Conservation (phyloP, 192 early-diverging fungal genomes). For the Coemansia sp. region DNA sequence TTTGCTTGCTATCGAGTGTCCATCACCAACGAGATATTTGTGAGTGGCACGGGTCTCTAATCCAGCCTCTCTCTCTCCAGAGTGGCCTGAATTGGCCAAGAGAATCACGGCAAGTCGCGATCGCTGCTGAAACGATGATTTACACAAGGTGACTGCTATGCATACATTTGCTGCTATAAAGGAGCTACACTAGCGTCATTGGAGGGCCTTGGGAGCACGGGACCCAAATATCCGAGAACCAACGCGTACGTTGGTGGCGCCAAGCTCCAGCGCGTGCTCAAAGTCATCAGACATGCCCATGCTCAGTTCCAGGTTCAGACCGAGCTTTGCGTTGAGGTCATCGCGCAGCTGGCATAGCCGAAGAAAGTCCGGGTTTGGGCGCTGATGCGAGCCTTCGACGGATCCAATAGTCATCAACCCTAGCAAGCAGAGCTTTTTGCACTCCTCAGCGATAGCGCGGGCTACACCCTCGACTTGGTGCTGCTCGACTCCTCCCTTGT, state of each 20-base stretch:
- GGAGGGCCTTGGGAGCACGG: conserved; percentile 30
- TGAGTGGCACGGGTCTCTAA: not conserved
- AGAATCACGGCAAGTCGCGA: not conserved
- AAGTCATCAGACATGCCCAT: conserved; percentile 99
- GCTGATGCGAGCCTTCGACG: conserved; percentile 39
- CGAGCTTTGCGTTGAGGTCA: conserved; percentile 19
- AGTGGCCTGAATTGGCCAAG: conserved; percentile 3
- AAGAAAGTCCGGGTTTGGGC: conserved; percentile 57
- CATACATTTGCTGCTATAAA: not conserved
- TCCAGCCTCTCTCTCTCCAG: not conserved
- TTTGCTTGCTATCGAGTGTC: not conserved
- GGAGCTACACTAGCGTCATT: not conserved
- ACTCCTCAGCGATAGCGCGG: conserved; percentile 63
- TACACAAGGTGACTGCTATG: not conserved
- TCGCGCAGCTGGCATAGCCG: conserved; percentile 39
- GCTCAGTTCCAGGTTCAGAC: conserved; percentile 68
- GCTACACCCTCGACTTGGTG: conserved; percentile 58
- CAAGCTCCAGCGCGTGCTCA: conserved; percentile 76
- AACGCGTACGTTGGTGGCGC: conserved; percentile 91
- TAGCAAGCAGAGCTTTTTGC: conserved; percentile 64
- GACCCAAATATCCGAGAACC: conserved; percentile 91
- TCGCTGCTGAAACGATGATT: conserved; percentile 45
- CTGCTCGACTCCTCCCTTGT: conserved; percentile 76
- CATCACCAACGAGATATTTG: not conserved
- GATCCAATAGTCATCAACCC: conserved; percentile 99